Base-by-base conservation (phyloP, 2,329 filamentous ascomycete species). In the Cryphonectria parasitica region DNA sequence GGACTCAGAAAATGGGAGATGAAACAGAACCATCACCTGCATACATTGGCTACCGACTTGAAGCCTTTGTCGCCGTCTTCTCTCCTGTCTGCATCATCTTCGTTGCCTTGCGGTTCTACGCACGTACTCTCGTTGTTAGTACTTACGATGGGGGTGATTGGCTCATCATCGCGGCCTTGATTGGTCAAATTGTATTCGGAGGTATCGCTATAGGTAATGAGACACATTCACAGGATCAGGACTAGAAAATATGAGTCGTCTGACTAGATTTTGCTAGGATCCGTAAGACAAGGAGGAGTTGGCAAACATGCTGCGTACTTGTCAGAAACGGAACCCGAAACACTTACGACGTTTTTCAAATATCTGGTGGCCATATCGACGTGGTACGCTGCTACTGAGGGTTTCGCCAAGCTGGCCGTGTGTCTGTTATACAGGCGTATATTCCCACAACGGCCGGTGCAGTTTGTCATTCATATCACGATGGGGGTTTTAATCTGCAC, bases 371-470 rank as follows among this genome's bases (percentile, higher is more conserved):
- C 69, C 0, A 68, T 74, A 2, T 75, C 75, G 1, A 31, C 65
- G 0, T 77, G 75, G 75, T 76, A 76, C 45, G 60, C 41, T 7
- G 56, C 62, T 1, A 75, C 74, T 1, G 66, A 69, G 2, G 63
- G 69, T 8, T 58, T 75, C 13, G 43, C 74, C 2, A 76, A 75
- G 66, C 43, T 77, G 6, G 71, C 75, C 2, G 72, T 77, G 3
- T 75, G 73, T 66, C 5, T 74, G 1, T 41, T 76, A 10, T 76
- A 75, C 60, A 45, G 52, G 11, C 67, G 60, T 1, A 66, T 77
- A 1, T 76, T 77, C 36, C 74, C 74, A 1, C 69, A 74, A 49
- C 60, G 67, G 1, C 13, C 25, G 1, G 56, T 74, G 0, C 43
- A 64, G 45, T 64, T 74, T 31, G 25, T 74, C 13, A 52, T 75